Evolutionary conservation across 2,329 filamentous ascomycete genomes (phyloP), one percentile per base, ranked within the genome.

Genomic region (Teratosphaeria gauchensis): DNA sequence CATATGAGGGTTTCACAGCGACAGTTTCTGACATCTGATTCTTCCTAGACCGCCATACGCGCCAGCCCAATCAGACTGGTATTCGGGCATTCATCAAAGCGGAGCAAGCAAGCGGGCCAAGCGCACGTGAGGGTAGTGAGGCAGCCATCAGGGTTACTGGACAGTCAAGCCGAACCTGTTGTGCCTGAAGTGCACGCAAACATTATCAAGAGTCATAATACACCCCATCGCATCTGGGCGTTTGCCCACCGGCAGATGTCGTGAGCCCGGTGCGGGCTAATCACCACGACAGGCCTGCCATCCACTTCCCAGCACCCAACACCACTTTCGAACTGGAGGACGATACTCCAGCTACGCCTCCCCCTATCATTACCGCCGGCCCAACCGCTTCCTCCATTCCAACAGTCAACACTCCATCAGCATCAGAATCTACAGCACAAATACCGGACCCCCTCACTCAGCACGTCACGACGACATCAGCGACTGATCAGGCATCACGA

Each of bases 401-500:
- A 53, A 63, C 58, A 48, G 54, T n/a, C 60, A 58, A 53, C 42
- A 51, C 63, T 60, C 59, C 62, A 57, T 61, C 61, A 69, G 67
- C 68, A 70, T 62, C 62, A 64, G 64, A 68, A 58, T 69, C 69
- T 69, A 69, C 69, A 64, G 69, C 68, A 59, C 68, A 60, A 62
- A 24, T 57, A 48, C 56, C 51, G 38, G 58, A 55, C 60, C 31
- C 54, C 19, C 51, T 32, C 48, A 63, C 57, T 57, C 61, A 60
- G n/a, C 28, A 57, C 14, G 55, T 31, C 30, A 54, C 56, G 42
- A 58, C 54, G 21, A 58, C n/a, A 48, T 57, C 55, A 56, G 56
- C 69, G 72, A 67, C 51, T 61, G 60, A 54, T 59, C 66, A 31
- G 42, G 52, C 52, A 35, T 53, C 52, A 31, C 52, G 28, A 11